Evolutionary conservation across 2,329 filamentous ascomycete species (phyloP), one percentile per base, ranked within the genome.

Genomic region (Neonectria faginata): DNA sequence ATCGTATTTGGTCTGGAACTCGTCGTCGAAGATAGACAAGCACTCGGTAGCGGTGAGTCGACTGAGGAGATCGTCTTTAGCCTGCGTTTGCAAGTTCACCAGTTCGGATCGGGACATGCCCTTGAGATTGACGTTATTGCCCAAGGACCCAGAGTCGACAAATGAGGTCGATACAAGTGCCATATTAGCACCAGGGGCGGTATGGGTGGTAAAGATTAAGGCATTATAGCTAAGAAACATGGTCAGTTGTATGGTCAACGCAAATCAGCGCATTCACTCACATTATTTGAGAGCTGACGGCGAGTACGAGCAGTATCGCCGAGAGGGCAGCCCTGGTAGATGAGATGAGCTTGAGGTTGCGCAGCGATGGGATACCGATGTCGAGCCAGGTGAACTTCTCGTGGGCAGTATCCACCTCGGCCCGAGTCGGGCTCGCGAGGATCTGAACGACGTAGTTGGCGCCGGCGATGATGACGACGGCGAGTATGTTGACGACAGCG

Each of bases 371-470:
- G 18, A 87, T 78, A 7, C 85, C 85, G 29, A 88, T 83, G 64
- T 88, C 84, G 55, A 88, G 73, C 85, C 84, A 87, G 48, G 71
- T 76, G 67, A 76, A 79, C 36, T 74, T 76, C 11, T 74, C 76
- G 67, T 88, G 86, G 5, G 85, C 85, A 12, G 67, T 72, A 29
- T 80, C 76, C 9, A 88, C 71, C 68, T 87, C 85, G 11, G 73
- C 73, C 44, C 85, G 79, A 8, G 84, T 86, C 6, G 85, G 86
- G 67, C 85, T 86, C 68, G 78, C 81, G 12, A 87, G 80, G n/a
- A 86, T 78, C 72, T 88, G 85, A 62, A 85, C 84, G 42, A 80
- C 78, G 69, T 87, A 87, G 75, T 86, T 86, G 11, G 81, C 85
- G 3, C 81, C 82, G 1, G 81, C 81, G 12, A 88, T 72, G 20